These are phyloP conservation scores for Raddia distichophylla DNA, from an alignment of 176 grass and related monocot species.

Conservation along the genomic window DNA sequence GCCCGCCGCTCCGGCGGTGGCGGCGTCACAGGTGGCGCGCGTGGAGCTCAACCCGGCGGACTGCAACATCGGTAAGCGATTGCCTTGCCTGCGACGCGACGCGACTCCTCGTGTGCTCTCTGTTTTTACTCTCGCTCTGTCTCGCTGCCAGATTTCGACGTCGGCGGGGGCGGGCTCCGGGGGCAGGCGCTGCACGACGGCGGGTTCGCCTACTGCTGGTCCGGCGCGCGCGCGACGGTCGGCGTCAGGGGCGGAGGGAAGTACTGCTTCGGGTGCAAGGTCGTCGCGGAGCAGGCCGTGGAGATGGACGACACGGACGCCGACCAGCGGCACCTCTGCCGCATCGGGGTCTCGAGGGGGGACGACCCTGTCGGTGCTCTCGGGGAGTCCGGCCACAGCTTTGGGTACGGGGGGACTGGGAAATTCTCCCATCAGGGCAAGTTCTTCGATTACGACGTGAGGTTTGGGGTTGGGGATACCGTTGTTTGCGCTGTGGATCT, in stretches of 20 bases:
- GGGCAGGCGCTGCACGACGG: slow-evolving; percentile 54
- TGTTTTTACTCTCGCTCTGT: not conserved
- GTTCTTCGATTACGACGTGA: slow-evolving; percentile 52
- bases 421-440: slow-evolving; percentile 58
- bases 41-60: slow-evolving; percentile 66
- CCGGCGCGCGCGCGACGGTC: slow-evolving; percentile 59
- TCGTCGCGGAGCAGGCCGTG: slow-evolving; percentile 57
- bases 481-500: slow-evolving; percentile 70
- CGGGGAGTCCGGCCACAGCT: slow-evolving; percentile 58
- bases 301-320: slow-evolving; percentile 56
- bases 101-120: not conserved
- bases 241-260: slow-evolving; percentile 53
- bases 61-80: slow-evolving; percentile 56
- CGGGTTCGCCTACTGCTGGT: slow-evolving; percentile 79
- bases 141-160: slow-evolving; percentile 52
- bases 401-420: slow-evolving; percentile 68
- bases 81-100: not conserved
- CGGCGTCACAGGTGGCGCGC: not conserved
- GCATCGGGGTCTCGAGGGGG: slow-evolving; percentile 57
- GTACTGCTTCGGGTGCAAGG: slow-evolving; percentile 70
- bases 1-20: not conserved
- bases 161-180: slow-evolving; percentile 43
- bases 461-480: slow-evolving; percentile 60
- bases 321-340: slow-evolving; percentile 61
- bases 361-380: slow-evolving; percentile 52